These are phyloP conservation scores for Tuber microsphaerosporum DNA, from an alignment of 495 filamentous ascomycete species.

Conservation along the genomic window DNA sequence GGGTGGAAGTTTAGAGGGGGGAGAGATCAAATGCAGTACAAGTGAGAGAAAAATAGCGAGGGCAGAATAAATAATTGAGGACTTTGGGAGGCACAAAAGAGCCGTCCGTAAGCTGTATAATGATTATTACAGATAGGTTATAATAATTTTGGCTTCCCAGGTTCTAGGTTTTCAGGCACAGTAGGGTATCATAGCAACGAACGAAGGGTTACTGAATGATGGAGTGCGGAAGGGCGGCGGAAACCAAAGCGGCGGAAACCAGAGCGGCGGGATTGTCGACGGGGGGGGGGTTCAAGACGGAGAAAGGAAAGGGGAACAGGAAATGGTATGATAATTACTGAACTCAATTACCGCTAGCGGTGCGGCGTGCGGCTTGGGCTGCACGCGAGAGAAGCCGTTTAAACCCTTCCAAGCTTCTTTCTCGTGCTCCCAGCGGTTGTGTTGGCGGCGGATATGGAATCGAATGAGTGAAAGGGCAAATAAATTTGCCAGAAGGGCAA, in stretches of 20 bases:
- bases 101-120: constrained; percentile 5
- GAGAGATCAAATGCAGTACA: not conserved
- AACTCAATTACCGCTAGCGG: not conserved
- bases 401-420: constrained; percentile 3
- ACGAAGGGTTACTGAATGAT: not conserved
- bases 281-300: constrained; percentile 10
- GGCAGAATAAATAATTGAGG: constrained; percentile 2
- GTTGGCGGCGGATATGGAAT: constrained; percentile 1
- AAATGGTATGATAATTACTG: not conserved
- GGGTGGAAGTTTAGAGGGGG: constrained; percentile 3
- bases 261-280: not conserved
- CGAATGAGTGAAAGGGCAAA: not conserved
- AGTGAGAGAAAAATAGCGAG: not conserved
- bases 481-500: not conserved
- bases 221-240: not conserved
- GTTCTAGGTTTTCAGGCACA: not conserved
- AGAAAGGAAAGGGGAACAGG: constrained; percentile 10
- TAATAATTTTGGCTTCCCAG: not conserved
- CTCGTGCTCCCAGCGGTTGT: not conserved
- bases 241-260: constrained; percentile 4
- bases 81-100: constrained; percentile 3
- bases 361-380: constrained; percentile 1
- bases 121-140: constrained; percentile 1
- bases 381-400: constrained; percentile 5
- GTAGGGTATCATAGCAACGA: not conserved